Conservation (phyloP, 306 rosid genomes). For the Echinosophora koreensis region DNA sequence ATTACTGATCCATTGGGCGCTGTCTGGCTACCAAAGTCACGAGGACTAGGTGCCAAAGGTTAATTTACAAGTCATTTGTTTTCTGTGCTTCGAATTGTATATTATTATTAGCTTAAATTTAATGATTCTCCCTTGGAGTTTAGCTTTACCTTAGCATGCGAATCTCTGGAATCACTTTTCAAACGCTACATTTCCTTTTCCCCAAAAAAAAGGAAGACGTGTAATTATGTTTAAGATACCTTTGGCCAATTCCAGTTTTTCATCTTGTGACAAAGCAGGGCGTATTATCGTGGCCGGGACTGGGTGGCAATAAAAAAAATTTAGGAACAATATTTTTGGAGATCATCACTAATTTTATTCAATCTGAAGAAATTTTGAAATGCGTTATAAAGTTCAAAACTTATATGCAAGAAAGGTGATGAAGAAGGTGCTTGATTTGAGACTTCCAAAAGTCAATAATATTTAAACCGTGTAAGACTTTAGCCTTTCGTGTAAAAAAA, state of each 20-base stretch:
- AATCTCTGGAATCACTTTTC: conserved; percentile 2
- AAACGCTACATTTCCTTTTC: neutral
- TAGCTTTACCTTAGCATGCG: conserved; percentile 12
- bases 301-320: no score
- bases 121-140: conserved; percentile 23
- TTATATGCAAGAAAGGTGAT: no score
- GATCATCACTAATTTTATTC: no score
- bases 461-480: no score
- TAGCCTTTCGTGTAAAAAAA: no score
- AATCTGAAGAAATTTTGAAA: no score
- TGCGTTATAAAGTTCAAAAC: no score
- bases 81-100: neutral
- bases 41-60: conserved; percentile 83
- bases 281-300: no score
- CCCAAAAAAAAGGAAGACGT: neutral
- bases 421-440: no score
- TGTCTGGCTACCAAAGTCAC: conserved; percentile 72
- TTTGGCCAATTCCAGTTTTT: neutral
- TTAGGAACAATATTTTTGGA: no score
- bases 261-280: neutral
- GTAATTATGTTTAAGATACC: neutral
- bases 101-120: neutral
- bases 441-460: no score
- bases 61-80: conserved; percentile 34
- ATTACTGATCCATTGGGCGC: conserved; percentile 77